These are phyloP conservation scores for Gastrolobium bilobum DNA, from an alignment of 306 rosid species.

Conservation along the genomic window DNA sequence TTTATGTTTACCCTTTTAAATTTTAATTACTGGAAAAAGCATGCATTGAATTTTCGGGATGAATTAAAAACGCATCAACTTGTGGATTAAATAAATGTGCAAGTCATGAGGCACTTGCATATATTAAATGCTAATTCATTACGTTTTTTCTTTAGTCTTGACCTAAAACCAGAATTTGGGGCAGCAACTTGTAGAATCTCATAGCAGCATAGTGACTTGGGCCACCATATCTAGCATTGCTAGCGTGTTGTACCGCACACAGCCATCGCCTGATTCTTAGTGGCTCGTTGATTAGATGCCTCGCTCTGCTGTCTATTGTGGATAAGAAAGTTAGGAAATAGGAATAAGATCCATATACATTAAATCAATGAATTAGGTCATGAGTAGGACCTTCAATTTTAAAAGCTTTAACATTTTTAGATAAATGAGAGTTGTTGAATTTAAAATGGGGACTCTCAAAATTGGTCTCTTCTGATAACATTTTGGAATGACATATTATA, in stretches of 20 bases:
- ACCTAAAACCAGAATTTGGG: constrained; percentile 41
- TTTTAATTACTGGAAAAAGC: too few species aligned
- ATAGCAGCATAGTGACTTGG: constrained; percentile 1
- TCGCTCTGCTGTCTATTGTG: constrained; percentile 16
- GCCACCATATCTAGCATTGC: constrained; percentile 36
- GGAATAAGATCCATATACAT: not conserved
- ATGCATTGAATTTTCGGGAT: not conserved
- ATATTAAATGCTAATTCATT: not conserved
- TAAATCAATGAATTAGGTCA: constrained; percentile 46
- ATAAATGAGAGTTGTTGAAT: constrained; percentile 20
- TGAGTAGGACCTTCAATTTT: constrained; percentile 41
- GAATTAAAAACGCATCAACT: constrained; percentile 1
- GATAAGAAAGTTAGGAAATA: constrained; percentile 44
- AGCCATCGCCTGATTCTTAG: constrained; percentile 41
- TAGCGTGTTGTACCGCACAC: constrained; percentile 50
- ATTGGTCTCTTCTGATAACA: constrained; percentile 33
- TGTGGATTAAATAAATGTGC: not conserved
- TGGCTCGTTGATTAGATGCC: constrained; percentile 34
- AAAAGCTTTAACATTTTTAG: constrained; percentile 15
- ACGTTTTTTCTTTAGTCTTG: not conserved
- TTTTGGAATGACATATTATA: constrained; percentile 5
- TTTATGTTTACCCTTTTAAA: not conserved
- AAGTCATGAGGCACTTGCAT: constrained; percentile 16
- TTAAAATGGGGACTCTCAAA: not conserved
- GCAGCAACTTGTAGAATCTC: constrained; percentile 14